Evolutionary conservation across 495 filamentous ascomycete species (phyloP).

Genomic region (Aspergillus indologenus): DNA sequence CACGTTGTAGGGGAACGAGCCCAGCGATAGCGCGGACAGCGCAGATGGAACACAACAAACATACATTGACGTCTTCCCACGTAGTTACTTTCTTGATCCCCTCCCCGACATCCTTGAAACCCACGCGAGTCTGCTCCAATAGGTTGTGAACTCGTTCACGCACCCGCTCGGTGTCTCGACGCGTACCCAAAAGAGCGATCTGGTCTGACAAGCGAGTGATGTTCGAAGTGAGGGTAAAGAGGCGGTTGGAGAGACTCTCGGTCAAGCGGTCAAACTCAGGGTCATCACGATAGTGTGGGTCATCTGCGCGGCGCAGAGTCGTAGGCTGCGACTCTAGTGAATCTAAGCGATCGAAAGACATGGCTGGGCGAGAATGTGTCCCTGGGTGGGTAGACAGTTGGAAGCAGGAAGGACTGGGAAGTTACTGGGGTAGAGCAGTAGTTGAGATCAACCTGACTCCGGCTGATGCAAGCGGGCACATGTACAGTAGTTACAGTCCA

Average conservation of each 20-base stretch:
- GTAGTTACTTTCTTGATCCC: constrained; percentile 85
- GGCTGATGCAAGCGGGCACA: background rate
- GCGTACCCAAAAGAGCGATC: constrained; percentile 80
- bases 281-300: constrained; percentile 76
- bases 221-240: constrained; percentile 84
- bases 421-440: background rate
- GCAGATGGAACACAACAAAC: constrained; percentile 37
- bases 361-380: constrained; percentile 33
- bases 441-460: too few species aligned
- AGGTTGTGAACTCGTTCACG: constrained; percentile 84
- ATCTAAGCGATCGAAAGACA: constrained; percentile 89
- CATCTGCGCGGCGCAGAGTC: constrained; percentile 62
- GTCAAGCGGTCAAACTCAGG: constrained; percentile 86
- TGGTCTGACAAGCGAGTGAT: constrained; percentile 77
- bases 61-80: constrained; percentile 90
- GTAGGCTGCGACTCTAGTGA: constrained; percentile 81
- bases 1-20: background rate
- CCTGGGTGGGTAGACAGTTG: constrained; percentile 2
- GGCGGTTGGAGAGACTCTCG: constrained; percentile 73
- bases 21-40: background rate
- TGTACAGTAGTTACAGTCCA: background rate
- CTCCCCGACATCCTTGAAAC: constrained; percentile 93
- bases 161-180: constrained; percentile 84
- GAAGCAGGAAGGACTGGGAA: constrained; percentile 10
- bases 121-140: constrained; percentile 75